Conservation (phyloP, 768 basidiomycete species). For the Lactarius hengduanensis region DNA sequence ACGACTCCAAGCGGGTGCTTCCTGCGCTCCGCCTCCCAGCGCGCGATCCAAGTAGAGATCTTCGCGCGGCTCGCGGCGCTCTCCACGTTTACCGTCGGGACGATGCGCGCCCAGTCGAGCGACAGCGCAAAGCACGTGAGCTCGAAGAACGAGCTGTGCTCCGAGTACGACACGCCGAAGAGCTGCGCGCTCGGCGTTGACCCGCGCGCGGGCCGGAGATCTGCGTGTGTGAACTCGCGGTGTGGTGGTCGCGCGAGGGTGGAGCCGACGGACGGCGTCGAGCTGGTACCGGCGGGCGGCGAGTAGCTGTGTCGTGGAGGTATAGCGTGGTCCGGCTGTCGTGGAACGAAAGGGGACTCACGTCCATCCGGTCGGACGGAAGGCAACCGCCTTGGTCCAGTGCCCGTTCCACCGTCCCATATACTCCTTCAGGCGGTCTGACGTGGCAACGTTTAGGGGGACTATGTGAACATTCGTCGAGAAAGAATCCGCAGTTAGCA, state of each 20-base stretch:
- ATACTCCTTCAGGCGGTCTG: constrained; percentile 77
- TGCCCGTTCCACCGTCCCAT: constrained; percentile 69
- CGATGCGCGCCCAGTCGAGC: constrained; percentile 81
- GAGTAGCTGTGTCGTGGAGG: constrained; percentile 49
- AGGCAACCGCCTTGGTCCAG: constrained; percentile 73
- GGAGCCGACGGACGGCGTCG: constrained; percentile 59
- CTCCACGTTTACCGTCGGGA: constrained; percentile 92
- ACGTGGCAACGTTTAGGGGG: constrained; percentile 70
- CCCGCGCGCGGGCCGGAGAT: constrained; percentile 68
- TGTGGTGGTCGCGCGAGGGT: constrained; percentile 69
- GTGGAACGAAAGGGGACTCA: constrained; percentile 42
- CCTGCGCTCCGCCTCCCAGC: constrained; percentile 83
- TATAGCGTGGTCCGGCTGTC: too few relatives aligned
- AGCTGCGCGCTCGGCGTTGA: constrained; percentile 69
- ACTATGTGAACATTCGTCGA: constrained; percentile 84
- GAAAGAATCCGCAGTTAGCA: constrained; percentile 75
- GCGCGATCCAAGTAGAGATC: constrained; percentile 87
- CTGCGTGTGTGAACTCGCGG: constrained; percentile 63
- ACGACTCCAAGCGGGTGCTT: constrained; percentile 43
- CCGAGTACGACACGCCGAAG: constrained; percentile 88
- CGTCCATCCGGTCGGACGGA: constrained; percentile 97
- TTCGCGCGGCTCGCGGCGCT: constrained; percentile 70
- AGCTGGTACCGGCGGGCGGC: constrained; percentile 61
- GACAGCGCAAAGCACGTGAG: constrained; percentile 94
- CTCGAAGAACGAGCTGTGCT: constrained; percentile 95